Conservation (phyloP, 1,284 basidiomycete species). For the Erythrobasidium hasegawianum region DNA sequence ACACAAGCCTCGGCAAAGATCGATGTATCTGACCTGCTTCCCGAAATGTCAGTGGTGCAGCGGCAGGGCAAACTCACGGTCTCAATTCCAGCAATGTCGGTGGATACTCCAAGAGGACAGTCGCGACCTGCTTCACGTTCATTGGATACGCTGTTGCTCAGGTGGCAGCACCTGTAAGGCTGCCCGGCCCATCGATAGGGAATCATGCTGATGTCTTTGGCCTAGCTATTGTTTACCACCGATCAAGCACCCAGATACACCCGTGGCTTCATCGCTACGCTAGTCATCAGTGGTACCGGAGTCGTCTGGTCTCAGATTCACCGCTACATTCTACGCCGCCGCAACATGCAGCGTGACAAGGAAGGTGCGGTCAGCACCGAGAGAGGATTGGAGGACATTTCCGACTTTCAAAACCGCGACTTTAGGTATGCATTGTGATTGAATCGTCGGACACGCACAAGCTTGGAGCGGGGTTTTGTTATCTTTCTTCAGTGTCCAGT, state of each 20-base stretch:
- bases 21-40: too few species aligned
- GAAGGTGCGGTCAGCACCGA: background rate
- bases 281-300: constrained; percentile 15
- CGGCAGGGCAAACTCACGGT: constrained; percentile 16
- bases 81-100: constrained; percentile 20
- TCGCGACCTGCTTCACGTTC: constrained; percentile 13
- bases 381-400: constrained; percentile 7
- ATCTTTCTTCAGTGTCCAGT: too few species aligned
- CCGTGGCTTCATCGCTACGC: constrained; percentile 19
- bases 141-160: constrained; percentile 21
- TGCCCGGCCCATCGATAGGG: too few species aligned
- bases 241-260: constrained; percentile 17
- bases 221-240: background rate
- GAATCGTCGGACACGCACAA: too few species aligned
- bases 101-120: constrained; percentile 21
- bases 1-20: too few species aligned
- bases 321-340: constrained; percentile 11
- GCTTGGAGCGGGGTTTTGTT: too few species aligned
- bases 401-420: constrained; percentile 6
- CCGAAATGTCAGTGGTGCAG: constrained; percentile 10
- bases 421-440: constrained; percentile 4
- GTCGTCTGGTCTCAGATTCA: constrained; percentile 9
- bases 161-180: constrained; percentile 9
- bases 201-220: too few species aligned
- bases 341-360: constrained; percentile 11